Base-by-base conservation (phyloP, 345 rosid species). In the Fremontodendron californicum region DNA sequence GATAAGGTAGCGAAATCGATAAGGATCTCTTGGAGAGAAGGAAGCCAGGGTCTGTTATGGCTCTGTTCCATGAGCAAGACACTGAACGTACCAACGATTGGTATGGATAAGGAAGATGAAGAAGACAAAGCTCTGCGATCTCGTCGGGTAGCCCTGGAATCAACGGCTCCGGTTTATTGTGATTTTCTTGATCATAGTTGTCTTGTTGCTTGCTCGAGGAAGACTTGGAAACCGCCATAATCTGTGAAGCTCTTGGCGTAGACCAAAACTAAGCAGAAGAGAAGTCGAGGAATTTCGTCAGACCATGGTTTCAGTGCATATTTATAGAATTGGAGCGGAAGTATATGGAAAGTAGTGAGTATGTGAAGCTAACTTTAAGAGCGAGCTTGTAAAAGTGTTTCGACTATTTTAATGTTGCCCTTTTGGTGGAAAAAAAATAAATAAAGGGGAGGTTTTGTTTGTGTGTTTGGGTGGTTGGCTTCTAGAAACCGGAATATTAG, bases 81-180 rank as follows among this genome's bases (percentile, higher is more conserved):
- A 92, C 95, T 4, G 89, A 83, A 71, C 91, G 90, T 1, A 69
- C 84, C 71, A 85, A 83, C 65, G 88, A 74, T 69, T 86, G 91
- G 75, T 87, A 85, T 7, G 94, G 95, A 60, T 88, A 90, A 2
- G 91, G 95, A 40, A 92, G 86, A 75, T 82, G 82, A 66, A 89
- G 89, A 31, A 92, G 92, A 77, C 95, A 92, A 3, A 80, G 82
- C 87, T 88, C 89, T 0, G 89, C 87, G 42, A 92, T 83, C 63
- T 92, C 97, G 72, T 89, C 88, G 0, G 93, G 93, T 45, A 92
- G 77, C 25, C 92, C 93, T 31, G 95, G 93, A 71, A 92, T 87
- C 82, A 90, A 81, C 25, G 88, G 86, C 52, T 84, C 85, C 49
- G 63, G 45, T 18, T 80, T 74, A 54, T 73, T 58, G 3, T 46